phyloP scores from a whole-genome alignment of 768 basidiomycete species.

The Mycena pura region DNA sequence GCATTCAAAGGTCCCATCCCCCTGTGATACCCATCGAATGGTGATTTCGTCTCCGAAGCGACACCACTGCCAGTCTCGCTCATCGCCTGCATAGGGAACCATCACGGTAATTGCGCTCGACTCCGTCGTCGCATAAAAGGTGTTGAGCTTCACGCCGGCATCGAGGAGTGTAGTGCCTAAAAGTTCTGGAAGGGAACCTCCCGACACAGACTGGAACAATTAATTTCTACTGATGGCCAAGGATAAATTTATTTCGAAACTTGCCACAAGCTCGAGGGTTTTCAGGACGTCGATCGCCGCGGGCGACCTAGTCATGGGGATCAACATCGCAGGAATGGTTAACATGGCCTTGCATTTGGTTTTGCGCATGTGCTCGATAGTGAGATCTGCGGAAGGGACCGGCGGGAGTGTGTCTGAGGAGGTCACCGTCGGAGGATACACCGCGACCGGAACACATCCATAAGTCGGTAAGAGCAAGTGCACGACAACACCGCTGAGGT shows the following conservation, averaged over 20 bases:
- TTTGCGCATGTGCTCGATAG: constrained; percentile 24
- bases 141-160: constrained; percentile 1
- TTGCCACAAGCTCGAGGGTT: constrained; percentile 29
- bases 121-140: constrained; percentile 2
- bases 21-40: constrained; percentile 38
- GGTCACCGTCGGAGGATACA: constrained; percentile 35
- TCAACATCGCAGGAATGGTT: constrained; percentile 32
- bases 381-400: constrained; percentile 28
- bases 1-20: constrained; percentile 39
- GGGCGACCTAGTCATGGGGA: constrained; percentile 29
- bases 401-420: constrained; percentile 24
- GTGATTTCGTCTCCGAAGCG: constrained; percentile 21
- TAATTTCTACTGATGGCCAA: not conserved
- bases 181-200: constrained; percentile 1
- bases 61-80: constrained; percentile 30
- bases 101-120: not conserved
- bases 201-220: not conserved
- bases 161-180: constrained; percentile 1
- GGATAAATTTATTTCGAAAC: not conserved
- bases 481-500: constrained; percentile 24
- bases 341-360: constrained; percentile 26
- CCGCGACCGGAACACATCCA: constrained; percentile 18
- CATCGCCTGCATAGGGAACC: constrained; percentile 16
- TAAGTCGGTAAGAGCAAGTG: constrained; percentile 27
- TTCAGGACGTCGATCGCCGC: constrained; percentile 26